Conservation (phyloP, 768 basidiomycete genomes). For the Leucocoprinus birnbaumii region DNA sequence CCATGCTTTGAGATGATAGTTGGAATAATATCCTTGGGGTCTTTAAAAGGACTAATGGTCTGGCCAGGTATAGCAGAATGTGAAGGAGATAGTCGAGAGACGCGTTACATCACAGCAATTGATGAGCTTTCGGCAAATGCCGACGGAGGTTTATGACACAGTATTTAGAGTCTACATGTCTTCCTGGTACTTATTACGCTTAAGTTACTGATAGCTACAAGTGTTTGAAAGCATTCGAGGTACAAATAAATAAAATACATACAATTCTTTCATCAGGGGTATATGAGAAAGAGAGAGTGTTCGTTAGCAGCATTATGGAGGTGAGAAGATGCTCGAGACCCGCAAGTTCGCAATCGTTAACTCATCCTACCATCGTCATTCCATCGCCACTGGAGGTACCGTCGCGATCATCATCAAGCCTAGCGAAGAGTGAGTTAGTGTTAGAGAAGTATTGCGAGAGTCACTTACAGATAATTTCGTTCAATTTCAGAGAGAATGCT, state of each 20-base stretch:
- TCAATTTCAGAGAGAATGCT: conserved; percentile 92
- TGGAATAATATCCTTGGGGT: too few species aligned
- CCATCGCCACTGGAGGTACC: conserved; percentile 57
- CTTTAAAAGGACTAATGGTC: too few species aligned
- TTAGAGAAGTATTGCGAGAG: conserved; percentile 4
- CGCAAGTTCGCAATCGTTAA: neutral
- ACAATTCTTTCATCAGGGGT: conserved; percentile 7
- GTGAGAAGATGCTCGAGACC: neutral
- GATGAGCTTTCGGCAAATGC: neutral
- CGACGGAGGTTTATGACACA: neutral
- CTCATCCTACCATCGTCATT: conserved; percentile 34
- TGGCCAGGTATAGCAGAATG: neutral
- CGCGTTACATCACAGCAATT: neutral
- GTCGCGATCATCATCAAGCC: conserved; percentile 71
- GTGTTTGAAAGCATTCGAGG: neutral
- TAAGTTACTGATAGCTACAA: conserved; percentile 9
- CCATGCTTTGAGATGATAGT: too few species aligned
- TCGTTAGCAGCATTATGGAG: conserved; percentile 1
- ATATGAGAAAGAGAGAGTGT: conserved; percentile 7
- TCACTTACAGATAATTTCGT: conserved; percentile 71
- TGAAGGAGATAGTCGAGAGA: neutral
- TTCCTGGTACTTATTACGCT: neutral
- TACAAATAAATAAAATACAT: conserved; percentile 14
- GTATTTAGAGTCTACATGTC: neutral
- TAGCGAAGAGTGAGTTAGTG: conserved; percentile 20